Conservation (phyloP, 306 rosid species). For the Quercus variabilis region DNA sequence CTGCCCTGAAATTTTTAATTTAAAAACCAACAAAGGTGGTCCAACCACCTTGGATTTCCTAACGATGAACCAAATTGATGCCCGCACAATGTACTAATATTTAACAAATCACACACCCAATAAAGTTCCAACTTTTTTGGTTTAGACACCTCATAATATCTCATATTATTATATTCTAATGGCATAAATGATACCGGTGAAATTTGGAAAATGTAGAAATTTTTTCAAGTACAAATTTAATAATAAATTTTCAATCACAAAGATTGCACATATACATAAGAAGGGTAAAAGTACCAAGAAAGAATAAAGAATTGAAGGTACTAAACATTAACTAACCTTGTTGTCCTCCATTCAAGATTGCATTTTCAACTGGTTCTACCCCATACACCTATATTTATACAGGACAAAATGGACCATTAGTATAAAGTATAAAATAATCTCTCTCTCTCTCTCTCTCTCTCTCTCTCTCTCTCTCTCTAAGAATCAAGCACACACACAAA, state of each 20-base stretch:
- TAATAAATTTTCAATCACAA: not conserved
- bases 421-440: not conserved
- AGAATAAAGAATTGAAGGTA: not conserved
- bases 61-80: no score
- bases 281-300: not conserved
- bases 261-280: no score
- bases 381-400: conserved; percentile 50
- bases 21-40: no score
- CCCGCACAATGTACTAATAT: no score
- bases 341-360: conserved; percentile 70
- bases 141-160: no score
- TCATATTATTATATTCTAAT: no score
- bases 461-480: not conserved
- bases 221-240: no score
- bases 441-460: not conserved
- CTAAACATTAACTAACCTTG: conserved; percentile 45
- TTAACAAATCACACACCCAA: no score
- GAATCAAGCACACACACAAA: not conserved
- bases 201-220: no score
- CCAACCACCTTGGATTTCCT: no score
- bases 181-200: no score
- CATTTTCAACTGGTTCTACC: conserved; percentile 80
- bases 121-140: no score
- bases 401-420: conserved; percentile 7
- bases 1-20: not conserved